Evolutionary conservation across 129 eudicot species (phyloP), one percentile per base, ranked within the genome.

Genomic region (Glebionis coronaria): DNA sequence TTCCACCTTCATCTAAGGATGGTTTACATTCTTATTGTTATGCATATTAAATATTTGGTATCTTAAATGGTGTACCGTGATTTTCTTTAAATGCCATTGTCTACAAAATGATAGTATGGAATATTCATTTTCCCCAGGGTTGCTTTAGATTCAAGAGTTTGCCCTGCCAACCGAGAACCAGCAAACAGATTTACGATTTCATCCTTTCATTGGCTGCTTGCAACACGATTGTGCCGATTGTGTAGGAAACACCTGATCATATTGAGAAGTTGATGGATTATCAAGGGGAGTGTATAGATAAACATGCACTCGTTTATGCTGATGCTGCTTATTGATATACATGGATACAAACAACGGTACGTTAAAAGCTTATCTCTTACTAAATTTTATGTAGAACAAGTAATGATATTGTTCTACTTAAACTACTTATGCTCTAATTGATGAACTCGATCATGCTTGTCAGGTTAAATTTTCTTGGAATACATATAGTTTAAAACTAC

Each of bases 261-360:
- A 38, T 56, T 63, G 76, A 80, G 78, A 86, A 74, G 65, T 70
- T 83, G 73, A 79, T 92, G 44, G 98, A 88, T 68, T 92, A 92
- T 68, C 96, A 92, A 67, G 96, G 95, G 56, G 96, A 92, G 72
- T 92, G 95, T 50, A 96, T 95, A 14, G 98, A 92, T 77, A 96
- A 92, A 71, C 98, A 92, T 76, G 96, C 98, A 47, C 81, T 92
- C 66, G 96, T 86, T 65, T 88, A 83, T 76, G 98, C 98, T 51
- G 96, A 96, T 19, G 96, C 98, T 71, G 84, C 98, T 42, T 86
- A 84, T 92, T 57, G 96, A 85, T 79, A 72, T 92, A 82, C 96
- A 85, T 69, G 98, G 98, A 59, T 87, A 92, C 52, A 83, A 73
- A 59, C 96, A 78, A 68, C 88, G 98, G 98, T 92, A 87, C 25